Base-by-base conservation (phyloP, 768 basidiomycete genomes). In the Auriculariales sp. region DNA sequence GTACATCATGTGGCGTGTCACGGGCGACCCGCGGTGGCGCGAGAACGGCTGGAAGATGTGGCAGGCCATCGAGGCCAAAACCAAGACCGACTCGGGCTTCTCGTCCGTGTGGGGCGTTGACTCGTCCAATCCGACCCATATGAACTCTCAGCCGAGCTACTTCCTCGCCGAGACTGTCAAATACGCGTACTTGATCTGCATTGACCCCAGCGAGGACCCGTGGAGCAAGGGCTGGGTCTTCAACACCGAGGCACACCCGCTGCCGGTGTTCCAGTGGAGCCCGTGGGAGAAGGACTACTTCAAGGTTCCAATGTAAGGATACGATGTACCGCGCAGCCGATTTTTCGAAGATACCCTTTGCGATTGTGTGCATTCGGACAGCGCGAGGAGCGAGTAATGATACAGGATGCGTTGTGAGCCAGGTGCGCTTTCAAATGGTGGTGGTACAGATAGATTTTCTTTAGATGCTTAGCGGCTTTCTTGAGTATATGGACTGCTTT, bases 11-110 rank as follows among this genome's bases (percentile, higher is more conserved):
- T 88, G 80, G 78, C 74, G 74, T 39, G 71, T 73, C 6, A 88
- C 85, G 2, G 75, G 80, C 0, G 73, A 88, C 56, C 58, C 59
- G 28, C 72, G 69, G 50, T 88, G 86, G 85, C 71, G 85, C 54
- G 71, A 77, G 39, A 72, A 77, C 47, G 84, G 79, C 2, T 85
- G 83, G 82, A 61, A 59, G 28, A 75, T 87, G 31, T 88, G 83
- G 56, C 66, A 80, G 54, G 75, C 81, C 4, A 71, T 88, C 22
- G 73, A 81, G 60, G 68, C 65, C 28, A 67, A 78, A 53, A 69
- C 80, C 14, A 77, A 71, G 59, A 81, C 77, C 1, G 53, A 65
- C 1, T 65, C 61, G 33, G 84, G 81, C n/a, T 88, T 83, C 56
- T 74, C 82, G 1, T 76, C 66, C 51, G 61, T 86, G 35, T 55